Evolutionary conservation across 768 basidiomycete genomes (phyloP).

Genomic region (Chalciporus piperatus): DNA sequence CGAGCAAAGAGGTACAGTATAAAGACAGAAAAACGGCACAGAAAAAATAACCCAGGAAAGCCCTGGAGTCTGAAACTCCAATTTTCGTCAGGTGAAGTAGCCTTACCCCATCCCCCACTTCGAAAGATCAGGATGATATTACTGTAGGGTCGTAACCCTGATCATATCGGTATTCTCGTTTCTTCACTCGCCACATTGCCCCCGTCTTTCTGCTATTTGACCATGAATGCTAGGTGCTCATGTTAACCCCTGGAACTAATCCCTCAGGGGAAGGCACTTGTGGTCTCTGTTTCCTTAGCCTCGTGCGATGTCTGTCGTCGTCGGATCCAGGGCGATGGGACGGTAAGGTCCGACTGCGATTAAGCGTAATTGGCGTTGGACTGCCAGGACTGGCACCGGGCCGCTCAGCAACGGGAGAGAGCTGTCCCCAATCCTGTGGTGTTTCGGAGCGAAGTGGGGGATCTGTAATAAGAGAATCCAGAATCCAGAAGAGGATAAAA

Average conservation of each 20-base stretch:
- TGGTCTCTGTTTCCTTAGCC: slow-evolving; percentile 52
- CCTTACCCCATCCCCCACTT: slow-evolving; percentile 12
- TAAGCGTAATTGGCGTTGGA: slow-evolving; percentile 33
- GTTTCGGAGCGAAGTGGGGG: slow-evolving; percentile 15
- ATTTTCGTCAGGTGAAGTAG: neutral
- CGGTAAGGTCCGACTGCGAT: slow-evolving; percentile 67
- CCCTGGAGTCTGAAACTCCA: slow-evolving; percentile 4
- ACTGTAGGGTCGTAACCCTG: neutral
- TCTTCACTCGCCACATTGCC: slow-evolving; percentile 2
- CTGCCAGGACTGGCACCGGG: slow-evolving; percentile 32
- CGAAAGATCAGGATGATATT: slow-evolving; percentile 14
- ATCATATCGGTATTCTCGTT: slow-evolving; percentile 2
- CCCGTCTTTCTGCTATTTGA: neutral
- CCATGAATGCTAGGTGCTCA: slow-evolving; percentile 18
- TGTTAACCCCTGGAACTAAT: slow-evolving; percentile 18
- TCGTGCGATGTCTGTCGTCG: slow-evolving; percentile 37
- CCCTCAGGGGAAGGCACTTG: slow-evolving; percentile 32
- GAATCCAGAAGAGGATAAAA: neutral
- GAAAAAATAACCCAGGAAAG: neutral
- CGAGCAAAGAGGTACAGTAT: neutral
- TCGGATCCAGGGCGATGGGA: slow-evolving; percentile 22
- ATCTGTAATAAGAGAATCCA: slow-evolving; percentile 17
- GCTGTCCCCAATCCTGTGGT: slow-evolving; percentile 32
- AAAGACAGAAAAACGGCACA: neutral
- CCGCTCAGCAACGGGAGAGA: slow-evolving; percentile 50